Base-by-base conservation (phyloP, 2,329 filamentous ascomycete species). In the Daldinia sp. region DNA sequence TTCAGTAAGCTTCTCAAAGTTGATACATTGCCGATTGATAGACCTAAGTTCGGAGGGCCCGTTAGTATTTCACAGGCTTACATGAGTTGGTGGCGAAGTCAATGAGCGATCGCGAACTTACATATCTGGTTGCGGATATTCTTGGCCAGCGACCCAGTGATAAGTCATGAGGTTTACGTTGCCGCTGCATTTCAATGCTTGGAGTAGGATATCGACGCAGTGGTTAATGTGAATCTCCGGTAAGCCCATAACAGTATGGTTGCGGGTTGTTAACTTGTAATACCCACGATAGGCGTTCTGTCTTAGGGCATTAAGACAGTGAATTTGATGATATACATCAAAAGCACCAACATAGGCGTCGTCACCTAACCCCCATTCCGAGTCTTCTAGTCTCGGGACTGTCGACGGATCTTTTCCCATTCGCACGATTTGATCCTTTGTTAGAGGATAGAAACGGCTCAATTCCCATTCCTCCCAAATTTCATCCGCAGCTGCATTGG, bases 161-260 rank as follows among this genome's bases (percentile, higher is more conserved):
- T 75, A 69, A 0, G 76, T 78, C 47, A 77, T 73, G 39, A 77
- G 65, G 34, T 76, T 75, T 6, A 75, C 65, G 43, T 76, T 76
- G 1, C 74, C 74, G 35, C 71, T 71, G 50, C 76, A 78, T 62
- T 74, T 73, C 10, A 77, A 54, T 39, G 72, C 72, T 61, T 77
- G 73, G 8, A 77, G 49, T 2, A 78, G 59, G 21, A 77, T 75
- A 25, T 77, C 75, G 23, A 74, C 72, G 53, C 76, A 78, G 37
- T 78, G 76, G 41, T 74, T 73, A 4, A 77, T 63, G 57, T 78
- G 76, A n/a, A 69, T 63, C 60, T 65, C 68, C 4, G 55, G 67
- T 29, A 65, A 48, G 23, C 60, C 51, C 47, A 34, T 57, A 9
- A 58, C 51, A 2, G 63, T 43, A 7, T 67, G 57, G n/a, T 71